Percentiles rank a stretch among this genome's conserved stretches.
These are phyloP conservation scores for Pseudogymnoascus sp. DNA, from an alignment of 2,329 filamentous ascomycete species.

Conservation along the genomic window DNA sequence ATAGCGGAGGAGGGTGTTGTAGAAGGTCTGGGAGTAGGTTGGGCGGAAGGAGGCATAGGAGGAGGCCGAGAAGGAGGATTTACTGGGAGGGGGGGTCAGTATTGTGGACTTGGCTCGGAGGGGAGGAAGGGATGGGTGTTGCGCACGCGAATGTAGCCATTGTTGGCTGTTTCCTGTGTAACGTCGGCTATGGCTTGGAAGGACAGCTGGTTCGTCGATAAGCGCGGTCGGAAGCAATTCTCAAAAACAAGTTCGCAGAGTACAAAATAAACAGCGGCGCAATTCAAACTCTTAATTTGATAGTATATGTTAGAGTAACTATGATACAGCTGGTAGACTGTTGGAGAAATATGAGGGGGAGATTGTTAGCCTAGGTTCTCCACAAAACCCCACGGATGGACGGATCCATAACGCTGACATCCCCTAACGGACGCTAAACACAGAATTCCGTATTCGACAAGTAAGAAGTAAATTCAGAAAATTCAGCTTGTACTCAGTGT, in stretches of 20 bases:
- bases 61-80: conserved; percentile 47
- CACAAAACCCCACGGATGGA: not conserved
- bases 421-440: not conserved
- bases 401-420: not conserved
- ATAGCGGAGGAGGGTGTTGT: conserved; percentile 46
- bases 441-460: not conserved
- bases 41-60: conserved; percentile 55
- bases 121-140: conserved; percentile 11
- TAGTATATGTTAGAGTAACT: not conserved
- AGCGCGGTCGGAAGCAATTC: not conserved
- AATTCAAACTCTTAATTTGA: not conserved
- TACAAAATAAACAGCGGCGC: not conserved
- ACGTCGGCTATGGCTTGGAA: conserved; percentile 9
- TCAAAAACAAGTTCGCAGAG: not conserved
- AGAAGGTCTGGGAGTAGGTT: conserved; percentile 49
- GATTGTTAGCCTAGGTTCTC: not conserved
- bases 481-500: not conserved
- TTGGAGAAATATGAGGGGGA: not conserved
- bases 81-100: conserved; percentile 33
- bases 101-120: conserved; percentile 7
- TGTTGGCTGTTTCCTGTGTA: conserved; percentile 3
- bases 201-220: not conserved
- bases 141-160: conserved; percentile 46
- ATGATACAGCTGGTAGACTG: not conserved
- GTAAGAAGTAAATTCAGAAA: not conserved